phyloP scores from a whole-genome alignment of 257 asterid species.

The Verbascum thapsus region DNA sequence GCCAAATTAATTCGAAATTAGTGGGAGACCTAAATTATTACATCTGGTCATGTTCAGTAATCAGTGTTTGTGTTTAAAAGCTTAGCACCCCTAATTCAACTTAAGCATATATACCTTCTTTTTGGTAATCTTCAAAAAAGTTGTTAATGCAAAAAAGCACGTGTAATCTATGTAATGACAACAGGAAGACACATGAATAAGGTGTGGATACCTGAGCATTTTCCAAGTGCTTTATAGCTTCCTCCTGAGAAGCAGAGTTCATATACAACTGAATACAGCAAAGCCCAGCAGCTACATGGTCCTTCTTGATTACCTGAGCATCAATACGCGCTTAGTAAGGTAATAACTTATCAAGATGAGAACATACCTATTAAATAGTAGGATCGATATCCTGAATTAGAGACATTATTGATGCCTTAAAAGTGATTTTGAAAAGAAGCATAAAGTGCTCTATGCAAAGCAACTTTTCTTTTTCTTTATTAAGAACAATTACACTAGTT shows the following conservation, averaged over 20 bases:
- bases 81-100: background rate
- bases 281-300: slow-evolving; percentile 92
- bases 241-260: slow-evolving; percentile 94
- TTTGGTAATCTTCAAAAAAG: slow-evolving; percentile 15
- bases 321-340: slow-evolving; percentile 30
- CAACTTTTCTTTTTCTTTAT: background rate
- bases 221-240: slow-evolving; percentile 85
- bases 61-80: slow-evolving; percentile 12
- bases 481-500: slow-evolving; percentile 13
- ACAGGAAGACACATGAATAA: slow-evolving; percentile 10
- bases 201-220: slow-evolving; percentile 63
- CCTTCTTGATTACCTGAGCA: slow-evolving; percentile 87
- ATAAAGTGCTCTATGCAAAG: slow-evolving; percentile 1
- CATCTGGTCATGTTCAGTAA: background rate
- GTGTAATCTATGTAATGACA: slow-evolving; percentile 15
- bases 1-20: slow-evolving; percentile 3
- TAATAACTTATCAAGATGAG: slow-evolving; percentile 13
- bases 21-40: slow-evolving; percentile 10
- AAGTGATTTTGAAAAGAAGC: background rate
- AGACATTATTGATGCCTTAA: too few relatives aligned
- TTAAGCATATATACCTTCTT: slow-evolving; percentile 14
- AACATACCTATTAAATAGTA: background rate
- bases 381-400: background rate
- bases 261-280: slow-evolving; percentile 94
- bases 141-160: slow-evolving; percentile 23